Evolutionary conservation across 768 basidiomycete genomes (phyloP).

Genomic region (Phaeolepiota aurea): DNA sequence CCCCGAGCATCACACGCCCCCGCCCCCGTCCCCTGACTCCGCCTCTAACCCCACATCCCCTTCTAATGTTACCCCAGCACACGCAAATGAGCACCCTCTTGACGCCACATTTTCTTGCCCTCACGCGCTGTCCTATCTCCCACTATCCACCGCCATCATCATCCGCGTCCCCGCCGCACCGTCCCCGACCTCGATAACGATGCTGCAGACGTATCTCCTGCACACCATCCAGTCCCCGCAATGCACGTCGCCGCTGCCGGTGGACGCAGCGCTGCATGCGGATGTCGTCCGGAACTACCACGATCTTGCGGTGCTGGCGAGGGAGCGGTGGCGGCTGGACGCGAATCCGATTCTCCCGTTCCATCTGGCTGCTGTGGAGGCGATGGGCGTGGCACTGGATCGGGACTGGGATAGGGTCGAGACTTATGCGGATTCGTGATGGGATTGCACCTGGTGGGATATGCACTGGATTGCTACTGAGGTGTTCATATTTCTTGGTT

Average conservation of each 20-base stretch:
- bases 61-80: slow-evolving; percentile 1
- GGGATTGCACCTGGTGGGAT: slow-evolving; percentile 5
- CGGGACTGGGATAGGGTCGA: slow-evolving; percentile 21
- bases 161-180: slow-evolving; percentile 42
- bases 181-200: slow-evolving; percentile 33
- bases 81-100: not conserved
- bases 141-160: slow-evolving; percentile 49
- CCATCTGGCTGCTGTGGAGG: slow-evolving; percentile 66
- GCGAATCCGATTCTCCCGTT: slow-evolving; percentile 54
- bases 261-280: slow-evolving; percentile 22
- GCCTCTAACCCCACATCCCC: slow-evolving; percentile 6
- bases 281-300: slow-evolving; percentile 67
- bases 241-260: slow-evolving; percentile 12
- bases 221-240: slow-evolving; percentile 34
- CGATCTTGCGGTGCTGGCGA: slow-evolving; percentile 58
- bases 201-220: slow-evolving; percentile 58
- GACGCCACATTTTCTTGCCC: slow-evolving; percentile 7
- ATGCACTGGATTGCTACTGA: no score
- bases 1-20: slow-evolving; percentile 20
- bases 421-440: slow-evolving; percentile 9
- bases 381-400: slow-evolving; percentile 40
- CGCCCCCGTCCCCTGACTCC: slow-evolving; percentile 4
- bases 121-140: slow-evolving; percentile 37
- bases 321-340: slow-evolving; percentile 36
- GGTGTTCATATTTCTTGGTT: no score